phyloP scores from a whole-genome alignment of 2,329 filamentous ascomycete species.

The Colletotrichum limetticola region DNA sequence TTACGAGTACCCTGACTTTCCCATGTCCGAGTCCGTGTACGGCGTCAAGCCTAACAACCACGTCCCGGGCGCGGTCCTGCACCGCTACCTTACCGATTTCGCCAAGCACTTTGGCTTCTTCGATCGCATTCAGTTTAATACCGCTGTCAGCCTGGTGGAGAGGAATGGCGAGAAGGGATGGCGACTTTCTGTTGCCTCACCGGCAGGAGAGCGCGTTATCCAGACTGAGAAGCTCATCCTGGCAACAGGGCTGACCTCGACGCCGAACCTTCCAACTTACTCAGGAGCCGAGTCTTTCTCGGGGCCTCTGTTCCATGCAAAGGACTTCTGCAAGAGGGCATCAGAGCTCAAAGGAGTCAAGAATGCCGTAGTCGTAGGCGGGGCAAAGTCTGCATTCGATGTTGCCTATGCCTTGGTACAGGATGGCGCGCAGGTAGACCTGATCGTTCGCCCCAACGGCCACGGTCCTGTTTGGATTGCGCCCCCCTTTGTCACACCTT shows the following conservation, averaged over 20 bases:
- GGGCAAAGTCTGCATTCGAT: background rate
- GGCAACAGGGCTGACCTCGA: constrained; percentile 61
- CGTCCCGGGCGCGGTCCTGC: background rate
- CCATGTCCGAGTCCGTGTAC: constrained; percentile 62
- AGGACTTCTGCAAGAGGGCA: background rate
- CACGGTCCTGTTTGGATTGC: background rate
- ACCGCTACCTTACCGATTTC: background rate
- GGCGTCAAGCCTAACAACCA: constrained; percentile 41
- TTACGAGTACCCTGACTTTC: constrained; percentile 73
- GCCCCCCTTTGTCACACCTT: constrained; percentile 45
- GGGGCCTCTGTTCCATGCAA: background rate
- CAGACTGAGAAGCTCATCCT: constrained; percentile 55
- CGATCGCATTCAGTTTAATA: background rate
- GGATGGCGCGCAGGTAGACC: background rate
- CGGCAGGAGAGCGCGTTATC: constrained; percentile 25
- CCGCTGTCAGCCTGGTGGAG: background rate
- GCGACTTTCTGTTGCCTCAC: background rate
- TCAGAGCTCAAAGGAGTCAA: background rate
- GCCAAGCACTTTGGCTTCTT: background rate
- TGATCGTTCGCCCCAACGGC: background rate
- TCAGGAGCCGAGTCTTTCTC: constrained; percentile 57
- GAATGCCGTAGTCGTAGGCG: background rate
- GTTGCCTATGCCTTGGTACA: background rate
- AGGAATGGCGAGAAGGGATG: background rate
- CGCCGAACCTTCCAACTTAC: constrained; percentile 53